Evolutionary conservation across 2,329 filamentous ascomycete species (phyloP), one percentile per base, ranked within the genome.

Genomic region (Pseudogymnoascus sp.): DNA sequence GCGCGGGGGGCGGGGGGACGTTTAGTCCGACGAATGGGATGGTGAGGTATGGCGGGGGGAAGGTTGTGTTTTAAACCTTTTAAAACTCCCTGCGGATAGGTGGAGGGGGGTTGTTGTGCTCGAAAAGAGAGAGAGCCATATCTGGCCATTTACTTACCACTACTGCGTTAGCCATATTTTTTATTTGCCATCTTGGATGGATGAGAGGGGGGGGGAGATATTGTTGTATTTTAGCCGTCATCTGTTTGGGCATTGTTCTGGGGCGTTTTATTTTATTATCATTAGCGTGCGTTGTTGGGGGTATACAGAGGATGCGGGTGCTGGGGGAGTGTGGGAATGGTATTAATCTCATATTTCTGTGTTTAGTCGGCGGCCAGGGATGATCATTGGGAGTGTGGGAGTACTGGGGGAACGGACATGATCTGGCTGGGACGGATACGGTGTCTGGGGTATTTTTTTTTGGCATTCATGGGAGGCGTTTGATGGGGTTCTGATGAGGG

Each of bases 251-350:
- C 46, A 53, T 31, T 31, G 46, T 31, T 31, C 5, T 46, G 26
- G 10, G 50, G 50, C 28, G 50, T 33, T 56, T 56, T 56, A 56
- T 33, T 56, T 56, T 56, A 56, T 33, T 50, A 56, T 56, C 50
- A 56, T 56, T 56, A 56, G 50, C 50, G 28, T 56, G 43, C 43
- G 43, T 50, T 33, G 31, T 2, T 8, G 16, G 37, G 37, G 37
- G 14, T 6, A 16, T 40, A 16, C n/a, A 10, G 16, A 7, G n/a
- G 6, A n/a, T 33, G 50, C n/a, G 14, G 46, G 40, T 43, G 40
- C 40, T 19, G n/a, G 26, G 46, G 43, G 24, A 24, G 19, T n/a
- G 43, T 8, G 14, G 28, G 26, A 56, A 33, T 56, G n/a, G n/a
- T 56, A 33, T 56, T 33, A 33, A 56, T 28, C 46, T 56, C 46